phyloP scores from a whole-genome alignment of 176 grass and related monocot genomes.

The Juncus inflexus region DNA sequence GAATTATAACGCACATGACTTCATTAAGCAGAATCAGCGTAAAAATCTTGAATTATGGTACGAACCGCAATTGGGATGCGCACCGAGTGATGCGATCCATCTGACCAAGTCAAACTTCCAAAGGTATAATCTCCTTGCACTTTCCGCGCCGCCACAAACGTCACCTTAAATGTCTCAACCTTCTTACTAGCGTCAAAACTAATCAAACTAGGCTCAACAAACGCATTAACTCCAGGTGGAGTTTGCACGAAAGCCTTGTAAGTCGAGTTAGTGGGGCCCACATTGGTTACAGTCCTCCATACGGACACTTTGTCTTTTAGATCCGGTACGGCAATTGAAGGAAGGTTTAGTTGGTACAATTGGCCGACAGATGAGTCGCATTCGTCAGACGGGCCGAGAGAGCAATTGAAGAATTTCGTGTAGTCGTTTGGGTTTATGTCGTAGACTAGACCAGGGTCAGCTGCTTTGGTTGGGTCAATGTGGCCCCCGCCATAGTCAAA shows the following conservation, averaged over 20 bases:
- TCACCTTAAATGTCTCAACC: constrained; percentile 39
- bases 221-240: constrained; percentile 36
- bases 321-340: constrained; percentile 48
- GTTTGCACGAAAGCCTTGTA: constrained; percentile 35
- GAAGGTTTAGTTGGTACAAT: constrained; percentile 38
- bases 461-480: constrained; percentile 32
- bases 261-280: constrained; percentile 31
- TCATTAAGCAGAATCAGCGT: constrained; percentile 23
- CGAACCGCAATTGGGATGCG: constrained; percentile 41
- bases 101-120: constrained; percentile 44
- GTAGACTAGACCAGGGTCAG: constrained; percentile 53
- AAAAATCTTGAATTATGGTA: constrained; percentile 39
- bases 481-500: constrained; percentile 69
- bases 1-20: too few relatives aligned
- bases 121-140: constrained; percentile 49
- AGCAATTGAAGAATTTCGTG: constrained; percentile 33
- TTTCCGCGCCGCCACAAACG: constrained; percentile 12
- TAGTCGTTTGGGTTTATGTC: constrained; percentile 51
- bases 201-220: constrained; percentile 30
- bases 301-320: constrained; percentile 28
- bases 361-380: constrained; percentile 6
- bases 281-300: constrained; percentile 48
- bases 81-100: constrained; percentile 27
- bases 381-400: not conserved
- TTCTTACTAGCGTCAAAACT: constrained; percentile 25